A percentile compares a stretch with the other conserved stretches of the same genome.
Evolutionary conservation across 306 rosid species (phyloP).

Genomic region (Dalbergia oliveri): DNA sequence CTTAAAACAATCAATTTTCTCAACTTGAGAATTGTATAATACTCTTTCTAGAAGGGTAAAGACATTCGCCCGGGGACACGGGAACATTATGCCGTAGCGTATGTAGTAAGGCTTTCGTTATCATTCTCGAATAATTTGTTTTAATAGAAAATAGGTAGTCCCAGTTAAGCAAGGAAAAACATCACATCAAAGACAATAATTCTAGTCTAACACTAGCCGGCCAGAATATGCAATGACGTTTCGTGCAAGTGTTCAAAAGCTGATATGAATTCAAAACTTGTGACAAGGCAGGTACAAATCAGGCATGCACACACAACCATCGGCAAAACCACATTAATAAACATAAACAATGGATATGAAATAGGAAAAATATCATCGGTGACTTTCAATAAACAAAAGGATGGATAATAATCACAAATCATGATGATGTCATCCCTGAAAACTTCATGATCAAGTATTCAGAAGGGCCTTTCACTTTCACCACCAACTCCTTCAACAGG

Average conservation of each 20-base stretch:
- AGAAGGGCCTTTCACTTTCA: neutral
- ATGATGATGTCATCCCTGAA: slow-evolving; percentile 42
- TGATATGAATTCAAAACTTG: neutral
- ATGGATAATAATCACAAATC: slow-evolving; percentile 30
- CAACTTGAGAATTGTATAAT: neutral
- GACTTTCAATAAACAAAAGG: slow-evolving; percentile 39
- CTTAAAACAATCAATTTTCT: neutral
- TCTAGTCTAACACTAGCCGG: neutral
- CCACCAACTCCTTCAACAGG: slow-evolving; percentile 30
- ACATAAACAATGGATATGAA: slow-evolving; percentile 31
- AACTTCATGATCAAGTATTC: slow-evolving; percentile 34
- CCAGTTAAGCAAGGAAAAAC: neutral
- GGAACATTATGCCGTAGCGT: neutral
- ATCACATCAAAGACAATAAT: neutral
- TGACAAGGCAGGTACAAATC: neutral
- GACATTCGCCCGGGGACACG: neutral
- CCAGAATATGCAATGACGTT: neutral
- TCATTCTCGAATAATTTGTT: neutral
- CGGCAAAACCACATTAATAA: slow-evolving; percentile 11
- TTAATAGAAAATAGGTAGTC: no score
- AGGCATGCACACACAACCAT: neutral
- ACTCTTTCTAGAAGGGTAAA: neutral
- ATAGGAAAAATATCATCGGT: slow-evolving; percentile 33
- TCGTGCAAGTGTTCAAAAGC: neutral
- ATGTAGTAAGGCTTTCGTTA: neutral